Base-by-base conservation (phyloP, 495 filamentous ascomycete genomes). In the Paragyromitra xinjiangensis region DNA sequence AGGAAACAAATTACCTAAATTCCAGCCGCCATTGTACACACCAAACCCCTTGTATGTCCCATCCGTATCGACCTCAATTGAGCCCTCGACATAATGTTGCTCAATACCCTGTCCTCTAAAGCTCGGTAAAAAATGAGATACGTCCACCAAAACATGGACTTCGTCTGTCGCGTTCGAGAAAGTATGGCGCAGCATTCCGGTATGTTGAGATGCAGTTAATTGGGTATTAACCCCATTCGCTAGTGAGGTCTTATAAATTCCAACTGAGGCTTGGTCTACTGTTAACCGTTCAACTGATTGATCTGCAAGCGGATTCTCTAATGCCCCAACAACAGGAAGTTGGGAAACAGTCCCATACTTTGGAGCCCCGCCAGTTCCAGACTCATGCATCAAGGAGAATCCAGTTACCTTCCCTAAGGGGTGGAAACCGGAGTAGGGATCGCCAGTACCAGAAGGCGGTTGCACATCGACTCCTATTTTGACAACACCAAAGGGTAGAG, bases 341-440 rank as follows among this genome's bases (percentile, higher is more conserved):
- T 93, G 91, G 4, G 88, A 85, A 19, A 93, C 89, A 7, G 91
- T 89, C 0, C 91, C 91, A 71, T 93, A 93, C 83, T 92, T 93
- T 1, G 91, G 91, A 2, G 91, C 90, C 12, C 91, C 91, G 1
- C 92, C 92, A 8, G 90, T 94, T 3, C 91, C 91, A 64, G 88
- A 89, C 81, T 93, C 91, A 78, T 93, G 91, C 86, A 92, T 90
- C 86, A 92, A 85, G 53, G 88, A 90, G 82, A 93, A 92, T 8
- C 89, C 91, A 7, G 87, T 89, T 77, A 93, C 88, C 14, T 87
- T 86, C 6, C 91, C 91, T 3, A 73, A 80, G 3, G 89, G 80
- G 22, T 88, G 84, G 78, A 90, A 91, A 3, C 91, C 91, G 6
- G 90, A 90, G 78, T 92, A 93, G 40, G 89, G 85, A 78, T 93